Evolutionary conservation across 1,284 basidiomycete species (phyloP).

Genomic region (Rhodofomes roseus): DNA sequence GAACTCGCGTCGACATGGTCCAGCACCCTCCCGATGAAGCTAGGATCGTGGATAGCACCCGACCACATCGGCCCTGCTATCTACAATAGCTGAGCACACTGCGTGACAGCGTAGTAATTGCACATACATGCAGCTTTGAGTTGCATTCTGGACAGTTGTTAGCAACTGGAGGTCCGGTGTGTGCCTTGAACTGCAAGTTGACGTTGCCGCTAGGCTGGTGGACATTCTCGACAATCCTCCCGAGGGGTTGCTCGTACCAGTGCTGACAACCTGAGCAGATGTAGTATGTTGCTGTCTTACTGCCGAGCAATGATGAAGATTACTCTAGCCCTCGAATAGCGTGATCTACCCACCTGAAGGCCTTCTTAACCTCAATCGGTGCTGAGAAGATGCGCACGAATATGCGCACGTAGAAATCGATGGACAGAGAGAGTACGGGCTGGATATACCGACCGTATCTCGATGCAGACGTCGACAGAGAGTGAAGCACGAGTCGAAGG

Average conservation of each 20-base stretch:
- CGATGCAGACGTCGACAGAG: slow-evolving; percentile 82
- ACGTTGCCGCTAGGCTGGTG: slow-evolving; percentile 49
- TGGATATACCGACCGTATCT: slow-evolving; percentile 92
- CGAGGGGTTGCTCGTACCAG: slow-evolving; percentile 77
- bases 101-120: slow-evolving; percentile 5
- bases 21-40: slow-evolving; percentile 77
- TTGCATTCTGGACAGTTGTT: slow-evolving; percentile 83
- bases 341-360: slow-evolving; percentile 58
- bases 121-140: slow-evolving; percentile 63
- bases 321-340: neutral
- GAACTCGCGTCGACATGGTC: slow-evolving; percentile 63
- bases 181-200: slow-evolving; percentile 69
- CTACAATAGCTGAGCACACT: slow-evolving; percentile 32
- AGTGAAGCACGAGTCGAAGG: slow-evolving; percentile 84
- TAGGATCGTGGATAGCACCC: slow-evolving; percentile 77
- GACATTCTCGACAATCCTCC: slow-evolving; percentile 57
- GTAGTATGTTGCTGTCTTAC: slow-evolving; percentile 82
- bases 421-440: slow-evolving; percentile 90
- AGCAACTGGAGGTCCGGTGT: slow-evolving; percentile 65
- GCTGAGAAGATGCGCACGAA: slow-evolving; percentile 81
- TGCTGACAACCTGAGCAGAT: slow-evolving; percentile 82
- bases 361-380: slow-evolving; percentile 86
- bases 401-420: slow-evolving; percentile 96
- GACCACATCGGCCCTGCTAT: slow-evolving; percentile 97
- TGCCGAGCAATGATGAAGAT: slow-evolving; percentile 29